Evolutionary conservation across 345 rosid genomes (phyloP).

Genomic region (Excoecaria cochinchinensis): DNA sequence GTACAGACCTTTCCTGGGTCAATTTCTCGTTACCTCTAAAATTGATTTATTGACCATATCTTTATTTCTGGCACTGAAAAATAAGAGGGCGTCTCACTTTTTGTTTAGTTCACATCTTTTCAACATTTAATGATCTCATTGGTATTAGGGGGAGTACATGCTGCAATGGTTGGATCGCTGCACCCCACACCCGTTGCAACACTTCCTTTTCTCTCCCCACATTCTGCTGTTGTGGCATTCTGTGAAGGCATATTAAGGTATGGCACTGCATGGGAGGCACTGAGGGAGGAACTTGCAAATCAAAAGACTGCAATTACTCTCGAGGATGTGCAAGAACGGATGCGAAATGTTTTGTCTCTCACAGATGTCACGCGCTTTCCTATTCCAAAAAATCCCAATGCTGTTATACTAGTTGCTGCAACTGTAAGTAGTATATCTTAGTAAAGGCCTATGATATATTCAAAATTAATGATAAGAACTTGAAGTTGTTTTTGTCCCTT

Average conservation of each 20-base stretch:
- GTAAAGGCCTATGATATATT: not conserved
- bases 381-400: constrained; percentile 71
- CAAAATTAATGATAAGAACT: not conserved
- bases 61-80: constrained; percentile 3
- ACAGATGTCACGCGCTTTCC: constrained; percentile 99
- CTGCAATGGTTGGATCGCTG: constrained; percentile 99
- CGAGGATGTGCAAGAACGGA: constrained; percentile 85
- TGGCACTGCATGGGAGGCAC: constrained; percentile 98
- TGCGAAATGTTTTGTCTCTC: constrained; percentile 90
- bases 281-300: constrained; percentile 82
- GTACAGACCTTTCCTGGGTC: constrained; percentile 1
- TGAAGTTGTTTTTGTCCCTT: not conserved
- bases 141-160: constrained; percentile 86
- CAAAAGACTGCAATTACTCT: constrained; percentile 76
- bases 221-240: constrained; percentile 98
- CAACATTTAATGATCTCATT: constrained; percentile 26
- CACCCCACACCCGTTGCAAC: constrained; percentile 97
- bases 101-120: constrained; percentile 3
- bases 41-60: not conserved
- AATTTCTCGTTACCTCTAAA: not conserved
- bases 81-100: not conserved
- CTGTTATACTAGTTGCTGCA: constrained; percentile 93
- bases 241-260: constrained; percentile 92
- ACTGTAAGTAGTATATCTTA: constrained; percentile 65
- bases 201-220: constrained; percentile 95